These are phyloP conservation scores for Pleurotus salmoneostramineus DNA, from an alignment of 768 basidiomycete genomes.

Conservation along the genomic window DNA sequence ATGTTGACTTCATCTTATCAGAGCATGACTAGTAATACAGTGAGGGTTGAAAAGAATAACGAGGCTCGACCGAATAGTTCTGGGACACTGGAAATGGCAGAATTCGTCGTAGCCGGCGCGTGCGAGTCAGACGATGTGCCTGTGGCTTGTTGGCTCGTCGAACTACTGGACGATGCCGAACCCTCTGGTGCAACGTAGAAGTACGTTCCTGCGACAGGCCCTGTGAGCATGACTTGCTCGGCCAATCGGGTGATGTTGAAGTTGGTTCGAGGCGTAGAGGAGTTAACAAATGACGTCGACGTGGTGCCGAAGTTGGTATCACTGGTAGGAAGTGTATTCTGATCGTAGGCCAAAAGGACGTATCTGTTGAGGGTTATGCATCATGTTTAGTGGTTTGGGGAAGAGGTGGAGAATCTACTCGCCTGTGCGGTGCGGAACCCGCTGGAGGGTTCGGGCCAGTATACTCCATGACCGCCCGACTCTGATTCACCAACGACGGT, in stretches of 20 bases:
- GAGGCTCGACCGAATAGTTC: not conserved
- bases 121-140: not conserved
- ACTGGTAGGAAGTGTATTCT: slow-evolving; percentile 11
- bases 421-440: slow-evolving; percentile 43
- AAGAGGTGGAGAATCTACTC: slow-evolving; percentile 4
- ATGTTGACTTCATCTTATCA: too few relatives aligned
- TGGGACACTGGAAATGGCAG: not conserved
- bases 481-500: slow-evolving; percentile 27
- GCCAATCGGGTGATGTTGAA: slow-evolving; percentile 38
- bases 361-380: slow-evolving; percentile 21
- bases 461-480: slow-evolving; percentile 34
- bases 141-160: not conserved
- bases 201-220: slow-evolving; percentile 38
- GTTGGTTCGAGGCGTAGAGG: slow-evolving; percentile 27
- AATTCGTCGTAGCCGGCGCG: not conserved
- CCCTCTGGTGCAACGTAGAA: slow-evolving; percentile 33
- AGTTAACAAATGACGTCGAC: slow-evolving; percentile 26
- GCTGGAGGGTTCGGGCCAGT: slow-evolving; percentile 32
- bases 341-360: slow-evolving; percentile 28
- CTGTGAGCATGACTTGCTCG: slow-evolving; percentile 23
- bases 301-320: slow-evolving; percentile 25
- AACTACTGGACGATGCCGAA: not conserved
- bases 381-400: slow-evolving; percentile 11
- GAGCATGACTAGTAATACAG: not conserved
- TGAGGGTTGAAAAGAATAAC: not conserved